These are phyloP conservation scores for Lentinula sp. DNA, from an alignment of 768 basidiomycete genomes.

Conservation along the genomic window DNA sequence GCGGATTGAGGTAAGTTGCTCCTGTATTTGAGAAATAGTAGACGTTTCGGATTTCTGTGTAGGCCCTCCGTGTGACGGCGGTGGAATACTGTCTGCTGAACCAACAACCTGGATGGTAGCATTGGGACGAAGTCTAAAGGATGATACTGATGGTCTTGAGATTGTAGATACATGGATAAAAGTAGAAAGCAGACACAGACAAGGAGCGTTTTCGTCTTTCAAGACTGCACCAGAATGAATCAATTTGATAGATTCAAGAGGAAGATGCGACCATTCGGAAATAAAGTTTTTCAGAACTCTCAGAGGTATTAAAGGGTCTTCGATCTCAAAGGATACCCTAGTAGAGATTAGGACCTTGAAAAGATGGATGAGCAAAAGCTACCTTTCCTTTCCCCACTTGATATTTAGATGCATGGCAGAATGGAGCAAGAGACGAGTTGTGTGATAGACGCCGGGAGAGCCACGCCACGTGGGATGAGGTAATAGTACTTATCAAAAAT, in stretches of 20 bases:
- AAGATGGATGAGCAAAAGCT: not conserved
- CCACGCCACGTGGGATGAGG: not conserved
- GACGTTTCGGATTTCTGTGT: slow-evolving; percentile 21
- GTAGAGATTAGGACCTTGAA: not conserved
- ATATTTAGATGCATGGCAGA: slow-evolving; percentile 34
- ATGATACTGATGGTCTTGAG: slow-evolving; percentile 42
- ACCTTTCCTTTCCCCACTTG: slow-evolving; percentile 39
- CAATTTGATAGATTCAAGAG: slow-evolving; percentile 69
- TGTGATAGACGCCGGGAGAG: not conserved
- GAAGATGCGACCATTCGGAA: slow-evolving; percentile 71
- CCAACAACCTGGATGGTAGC: slow-evolving; percentile 69
- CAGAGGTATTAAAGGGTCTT: slow-evolving; percentile 29
- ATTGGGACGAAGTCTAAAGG: slow-evolving; percentile 66
- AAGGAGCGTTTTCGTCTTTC: slow-evolving; percentile 68
- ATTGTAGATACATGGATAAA: slow-evolving; percentile 10
- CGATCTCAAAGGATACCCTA: not conserved
- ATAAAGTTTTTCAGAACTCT: slow-evolving; percentile 52
- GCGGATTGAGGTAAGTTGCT: slow-evolving; percentile 44
- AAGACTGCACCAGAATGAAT: slow-evolving; percentile 89
- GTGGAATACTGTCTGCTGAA: not conserved
- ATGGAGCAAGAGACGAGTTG: not conserved
- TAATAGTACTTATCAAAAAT: not conserved
- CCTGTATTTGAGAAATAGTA: slow-evolving; percentile 25
- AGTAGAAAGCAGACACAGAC: slow-evolving; percentile 22
- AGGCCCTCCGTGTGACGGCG: slow-evolving; percentile 8